phyloP scores from a whole-genome alignment of 2,329 filamentous ascomycete species.

The Sporothrix dimorphospora region DNA sequence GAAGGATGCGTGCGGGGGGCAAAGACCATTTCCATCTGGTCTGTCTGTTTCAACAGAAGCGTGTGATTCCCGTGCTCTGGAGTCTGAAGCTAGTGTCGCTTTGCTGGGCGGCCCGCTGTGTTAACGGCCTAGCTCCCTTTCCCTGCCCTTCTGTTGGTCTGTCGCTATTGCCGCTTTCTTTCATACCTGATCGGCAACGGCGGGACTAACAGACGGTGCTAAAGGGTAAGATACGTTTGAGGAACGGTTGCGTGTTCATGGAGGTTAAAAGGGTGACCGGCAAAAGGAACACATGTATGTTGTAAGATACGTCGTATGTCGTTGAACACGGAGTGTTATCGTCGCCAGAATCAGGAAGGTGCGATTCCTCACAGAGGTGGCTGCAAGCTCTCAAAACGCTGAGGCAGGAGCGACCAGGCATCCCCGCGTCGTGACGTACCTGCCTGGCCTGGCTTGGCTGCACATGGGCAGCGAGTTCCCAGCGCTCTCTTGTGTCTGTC shows the following conservation, averaged over 20 bases:
- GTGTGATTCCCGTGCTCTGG: neutral
- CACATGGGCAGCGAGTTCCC: neutral
- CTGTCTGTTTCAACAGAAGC: neutral
- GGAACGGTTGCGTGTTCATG: neutral
- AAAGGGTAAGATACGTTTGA: neutral
- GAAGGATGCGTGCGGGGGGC: conserved; percentile 5
- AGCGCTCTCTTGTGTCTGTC: neutral
- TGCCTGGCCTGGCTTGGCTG: neutral
- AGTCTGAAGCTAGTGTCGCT: neutral
- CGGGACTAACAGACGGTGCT: neutral
- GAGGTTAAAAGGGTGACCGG: neutral
- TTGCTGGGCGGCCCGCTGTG: conserved; percentile 13
- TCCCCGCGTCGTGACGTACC: neutral
- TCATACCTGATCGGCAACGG: neutral
- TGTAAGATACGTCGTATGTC: no score
- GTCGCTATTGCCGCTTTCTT: neutral
- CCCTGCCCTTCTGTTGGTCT: neutral
- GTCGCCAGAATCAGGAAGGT: neutral
- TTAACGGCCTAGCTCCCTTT: conserved; percentile 14
- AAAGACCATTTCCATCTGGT: neutral
- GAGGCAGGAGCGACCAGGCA: neutral
- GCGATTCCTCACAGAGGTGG: neutral
- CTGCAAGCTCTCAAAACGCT: neutral
- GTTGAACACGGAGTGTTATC: no score
- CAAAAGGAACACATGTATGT: neutral